Conservation (phyloP, 345 rosid genomes). For the Eucalyptus curtisii region DNA sequence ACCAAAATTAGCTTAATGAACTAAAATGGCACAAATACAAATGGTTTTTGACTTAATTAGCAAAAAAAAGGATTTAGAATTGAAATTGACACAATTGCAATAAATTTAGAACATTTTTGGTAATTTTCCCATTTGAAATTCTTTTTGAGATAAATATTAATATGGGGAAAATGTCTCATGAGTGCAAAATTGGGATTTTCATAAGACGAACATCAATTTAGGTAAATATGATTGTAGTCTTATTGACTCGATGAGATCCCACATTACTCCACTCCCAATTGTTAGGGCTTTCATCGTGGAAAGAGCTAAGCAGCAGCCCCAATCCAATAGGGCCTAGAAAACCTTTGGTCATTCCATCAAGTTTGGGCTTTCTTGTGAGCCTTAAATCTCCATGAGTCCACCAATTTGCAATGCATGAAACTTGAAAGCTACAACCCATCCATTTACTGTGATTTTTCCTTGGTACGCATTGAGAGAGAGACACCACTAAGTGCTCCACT, state of each 20-base stretch:
- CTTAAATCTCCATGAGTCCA: neutral
- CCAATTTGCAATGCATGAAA: neutral
- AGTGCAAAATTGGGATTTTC: no score
- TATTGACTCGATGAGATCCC: neutral
- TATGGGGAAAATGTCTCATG: neutral
- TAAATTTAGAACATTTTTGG: fast-evolving
- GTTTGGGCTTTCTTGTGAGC: neutral
- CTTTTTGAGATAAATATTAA: no score
- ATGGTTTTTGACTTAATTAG: neutral
- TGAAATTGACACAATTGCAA: fast-evolving
- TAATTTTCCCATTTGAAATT: no score
- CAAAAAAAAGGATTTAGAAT: no score
- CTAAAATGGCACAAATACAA: neutral
- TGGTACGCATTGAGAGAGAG: neutral
- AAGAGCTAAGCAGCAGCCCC: neutral
- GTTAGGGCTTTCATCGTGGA: neutral
- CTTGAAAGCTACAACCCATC: neutral
- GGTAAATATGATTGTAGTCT: neutral
- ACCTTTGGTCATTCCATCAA: neutral
- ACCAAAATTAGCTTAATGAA: neutral
- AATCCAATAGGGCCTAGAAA: neutral
- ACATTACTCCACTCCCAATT: neutral
- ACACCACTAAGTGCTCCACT: neutral
- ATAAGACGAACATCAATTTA: fast-evolving
- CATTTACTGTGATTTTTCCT: neutral